Evolutionary conservation across 805 yeast genomes (phyloP), one percentile per base, ranked within the genome.

Genomic region (Dipodascopsis tothii): DNA sequence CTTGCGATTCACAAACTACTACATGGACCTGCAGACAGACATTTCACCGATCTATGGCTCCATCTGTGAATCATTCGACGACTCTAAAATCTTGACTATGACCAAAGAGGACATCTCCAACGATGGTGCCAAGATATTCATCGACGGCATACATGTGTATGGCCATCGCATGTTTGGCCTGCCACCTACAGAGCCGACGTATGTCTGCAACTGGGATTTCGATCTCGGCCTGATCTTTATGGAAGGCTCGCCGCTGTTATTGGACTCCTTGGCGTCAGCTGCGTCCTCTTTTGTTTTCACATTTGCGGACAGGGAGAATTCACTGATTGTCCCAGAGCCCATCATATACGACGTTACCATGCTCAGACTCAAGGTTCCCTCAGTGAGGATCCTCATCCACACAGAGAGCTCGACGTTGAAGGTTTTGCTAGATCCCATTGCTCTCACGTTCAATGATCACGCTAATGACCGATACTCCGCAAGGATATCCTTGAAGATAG

Each of bases 161-260:
- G 94, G 95, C 1, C 95, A 90, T 61, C 71, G 97, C 56, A 78
- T 88, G 80, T 86, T 86, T 67, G 98, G 98, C 0, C 60, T 86
- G 2, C 95, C 95, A 0, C 96, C 96, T 0, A 67, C 71, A 5
- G 94, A 85, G 58, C 86, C 90, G 0, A 85, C 96, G 0, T 92
- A 84, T 59, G 78, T 75, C 51, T 87, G 96, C 56, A 80, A 84
- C 47, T 92, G 98, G 98, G 88, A 82, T 46, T 77, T 92, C 53
- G 75, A 73, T 21, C 58, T 81, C 1, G 94, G 88, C 6, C 68
- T 66, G 3, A 64, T 87, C 3, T 44, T 54, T 1, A 62, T 84
- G 9, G 71, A 77, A 44, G 74, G 84, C 1, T 64, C 70, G 6
- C 67, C 78, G 0, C 45, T 55, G 3, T 71, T 77, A 45, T 20